Conservation (phyloP, 208 protist genomes). For the Trichomonas tenax region DNA sequence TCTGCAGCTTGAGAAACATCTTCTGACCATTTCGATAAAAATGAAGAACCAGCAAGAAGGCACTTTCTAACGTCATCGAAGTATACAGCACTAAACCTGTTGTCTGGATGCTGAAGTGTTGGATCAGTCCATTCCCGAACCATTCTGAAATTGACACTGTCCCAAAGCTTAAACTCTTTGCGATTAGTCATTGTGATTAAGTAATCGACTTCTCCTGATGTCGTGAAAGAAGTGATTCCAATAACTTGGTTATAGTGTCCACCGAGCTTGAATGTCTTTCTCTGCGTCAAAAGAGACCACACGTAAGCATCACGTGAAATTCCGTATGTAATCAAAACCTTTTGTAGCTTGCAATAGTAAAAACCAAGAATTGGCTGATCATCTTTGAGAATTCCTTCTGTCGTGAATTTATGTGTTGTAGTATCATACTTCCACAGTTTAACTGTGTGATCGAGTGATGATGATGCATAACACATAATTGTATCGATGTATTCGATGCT, state of each 20-base stretch:
- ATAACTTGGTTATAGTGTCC: not conserved
- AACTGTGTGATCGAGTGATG: not conserved
- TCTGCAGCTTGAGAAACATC: not conserved
- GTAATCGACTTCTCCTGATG: not conserved
- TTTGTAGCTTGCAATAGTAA: not conserved
- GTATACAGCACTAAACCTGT: not conserved
- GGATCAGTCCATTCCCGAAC: not conserved
- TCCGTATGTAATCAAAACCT: not conserved
- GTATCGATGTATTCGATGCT: not conserved
- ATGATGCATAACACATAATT: not conserved
- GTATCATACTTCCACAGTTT: not conserved
- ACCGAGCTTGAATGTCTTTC: not conserved
- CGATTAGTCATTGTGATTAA: not conserved
- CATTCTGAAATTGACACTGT: not conserved
- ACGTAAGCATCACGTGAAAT: not conserved
- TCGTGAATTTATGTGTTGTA: not conserved
- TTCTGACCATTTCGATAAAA: not conserved
- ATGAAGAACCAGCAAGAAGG: not conserved
- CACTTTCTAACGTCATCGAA: not conserved
- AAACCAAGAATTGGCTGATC: not conserved
- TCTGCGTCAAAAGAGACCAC: not conserved
- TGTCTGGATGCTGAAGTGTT: not conserved
- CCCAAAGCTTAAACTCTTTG: not conserved
- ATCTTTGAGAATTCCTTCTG: not conserved
- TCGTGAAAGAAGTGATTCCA: not conserved